Conservation (phyloP, 805 yeast genomes). For the Ogataea thermomethanolica region DNA sequence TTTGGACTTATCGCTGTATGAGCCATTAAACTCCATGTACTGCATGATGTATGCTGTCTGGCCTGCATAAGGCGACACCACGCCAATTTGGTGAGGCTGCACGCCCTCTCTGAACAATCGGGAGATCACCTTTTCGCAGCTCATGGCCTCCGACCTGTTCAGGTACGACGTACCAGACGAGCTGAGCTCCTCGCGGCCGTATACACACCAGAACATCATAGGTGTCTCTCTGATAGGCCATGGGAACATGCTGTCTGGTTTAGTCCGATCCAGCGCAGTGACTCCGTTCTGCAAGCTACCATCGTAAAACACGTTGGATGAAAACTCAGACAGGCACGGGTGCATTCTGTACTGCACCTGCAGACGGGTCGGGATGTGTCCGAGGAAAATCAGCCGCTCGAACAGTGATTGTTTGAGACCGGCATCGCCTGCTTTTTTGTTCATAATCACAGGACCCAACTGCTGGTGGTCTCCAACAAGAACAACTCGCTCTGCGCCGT, state of each 20-base stretch:
- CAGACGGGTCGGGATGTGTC: conserved; percentile 79
- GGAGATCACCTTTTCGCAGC: conserved; percentile 75
- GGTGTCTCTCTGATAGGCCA: conserved; percentile 85
- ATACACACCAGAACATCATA: conserved; percentile 95
- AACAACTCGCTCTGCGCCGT: conserved; percentile 85
- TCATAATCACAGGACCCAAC: conserved; percentile 86
- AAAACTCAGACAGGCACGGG: conserved; percentile 80
- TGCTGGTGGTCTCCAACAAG: conserved; percentile 94
- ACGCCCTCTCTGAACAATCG: conserved; percentile 74
- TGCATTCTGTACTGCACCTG: conserved; percentile 96
- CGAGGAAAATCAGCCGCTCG: conserved; percentile 78
- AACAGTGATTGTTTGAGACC: conserved; percentile 84
- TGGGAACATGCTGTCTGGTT: conserved; percentile 63
- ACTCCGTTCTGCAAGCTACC: conserved; percentile 92
- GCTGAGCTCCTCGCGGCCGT: conserved; percentile 86
- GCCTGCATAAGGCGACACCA: conserved; percentile 93
- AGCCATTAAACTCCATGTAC: conserved; percentile 70
- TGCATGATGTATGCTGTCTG: conserved; percentile 80
- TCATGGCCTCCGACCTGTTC: conserved; percentile 87
- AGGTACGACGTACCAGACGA: conserved; percentile 76
- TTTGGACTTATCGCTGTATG: conserved; percentile 54
- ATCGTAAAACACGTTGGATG: conserved; percentile 89
- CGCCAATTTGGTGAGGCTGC: conserved; percentile 78
- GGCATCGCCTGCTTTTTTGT: conserved; percentile 77
- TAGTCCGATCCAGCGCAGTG: conserved; percentile 64